phyloP scores from a whole-genome alignment of 2,329 filamentous ascomycete genomes.

The Colletotrichum musicola region DNA sequence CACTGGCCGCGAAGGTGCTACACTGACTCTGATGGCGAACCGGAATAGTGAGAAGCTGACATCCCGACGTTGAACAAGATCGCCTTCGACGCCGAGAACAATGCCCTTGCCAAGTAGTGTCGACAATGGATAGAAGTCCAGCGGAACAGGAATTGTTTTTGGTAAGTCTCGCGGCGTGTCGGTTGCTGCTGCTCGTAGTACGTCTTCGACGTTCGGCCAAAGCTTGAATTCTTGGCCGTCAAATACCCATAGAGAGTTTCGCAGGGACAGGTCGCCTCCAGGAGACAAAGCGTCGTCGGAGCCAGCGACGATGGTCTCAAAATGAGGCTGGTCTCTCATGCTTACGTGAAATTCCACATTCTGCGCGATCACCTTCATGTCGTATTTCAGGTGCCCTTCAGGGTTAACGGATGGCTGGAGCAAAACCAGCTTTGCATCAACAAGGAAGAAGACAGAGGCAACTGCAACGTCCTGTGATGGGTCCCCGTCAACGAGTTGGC shows the following conservation, averaged over 20 bases:
- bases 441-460: constrained; percentile 94
- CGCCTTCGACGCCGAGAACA: constrained; percentile 89
- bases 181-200: constrained; percentile 77
- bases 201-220: constrained; percentile 90
- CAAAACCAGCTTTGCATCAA: constrained; percentile 95
- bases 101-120: constrained; percentile 91
- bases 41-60: constrained; percentile 91
- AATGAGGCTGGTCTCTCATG: constrained; percentile 82
- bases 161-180: constrained; percentile 79
- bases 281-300: constrained; percentile 13
- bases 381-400: constrained; percentile 90
- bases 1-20: constrained; percentile 84
- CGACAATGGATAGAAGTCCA: constrained; percentile 97
- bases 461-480: constrained; percentile 95
- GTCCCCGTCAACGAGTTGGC: constrained; percentile 89
- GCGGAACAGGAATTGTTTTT: constrained; percentile 78
- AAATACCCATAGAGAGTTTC: constrained; percentile 95
- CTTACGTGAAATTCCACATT: constrained; percentile 96
- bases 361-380: constrained; percentile 96
- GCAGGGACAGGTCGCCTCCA: constrained; percentile 56
- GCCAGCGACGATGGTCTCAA: constrained; percentile 47
- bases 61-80: constrained; percentile 92
- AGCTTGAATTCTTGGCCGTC: constrained; percentile 87
- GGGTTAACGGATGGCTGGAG: constrained; percentile 88
- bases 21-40: constrained; percentile 84